These are phyloP conservation scores for Cladosporium sp. DNA, from an alignment of 2,329 filamentous ascomycete species.

Conservation along the genomic window DNA sequence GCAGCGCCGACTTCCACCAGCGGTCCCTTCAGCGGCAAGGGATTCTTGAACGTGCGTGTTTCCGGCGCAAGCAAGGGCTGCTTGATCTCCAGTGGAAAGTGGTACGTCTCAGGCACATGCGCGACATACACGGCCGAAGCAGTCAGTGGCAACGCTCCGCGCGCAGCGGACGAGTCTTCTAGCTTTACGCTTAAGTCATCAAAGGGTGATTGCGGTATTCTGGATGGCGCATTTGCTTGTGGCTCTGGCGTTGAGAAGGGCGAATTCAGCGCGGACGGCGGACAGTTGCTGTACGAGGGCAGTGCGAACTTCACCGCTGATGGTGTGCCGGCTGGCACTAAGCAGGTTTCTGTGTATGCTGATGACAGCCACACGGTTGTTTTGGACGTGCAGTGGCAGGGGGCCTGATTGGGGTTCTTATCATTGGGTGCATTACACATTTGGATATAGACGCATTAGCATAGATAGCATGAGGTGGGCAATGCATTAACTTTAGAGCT, in stretches of 20 bases:
- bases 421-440: not conserved
- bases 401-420: constrained; percentile 20
- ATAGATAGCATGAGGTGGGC: not conserved
- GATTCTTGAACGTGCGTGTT: constrained; percentile 60
- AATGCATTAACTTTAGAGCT: not conserved
- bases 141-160: constrained; percentile 31
- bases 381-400: constrained; percentile 45
- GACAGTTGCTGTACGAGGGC: constrained; percentile 43
- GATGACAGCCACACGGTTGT: constrained; percentile 34
- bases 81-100: constrained; percentile 66
- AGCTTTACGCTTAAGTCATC: constrained; percentile 60
- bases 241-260: constrained; percentile 49
- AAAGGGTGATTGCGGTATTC: constrained; percentile 62
- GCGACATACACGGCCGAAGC: constrained; percentile 63
- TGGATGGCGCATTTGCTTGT: constrained; percentile 58
- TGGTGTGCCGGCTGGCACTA: constrained; percentile 44
- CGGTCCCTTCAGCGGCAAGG: constrained; percentile 59
- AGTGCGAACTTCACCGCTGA: constrained; percentile 49
- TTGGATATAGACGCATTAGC: not conserved
- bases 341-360: constrained; percentile 49
- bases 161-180: not conserved
- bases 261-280: constrained; percentile 43
- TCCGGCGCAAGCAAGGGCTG: constrained; percentile 60
- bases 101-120: constrained; percentile 69
- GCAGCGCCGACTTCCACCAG: constrained; percentile 38